Base-by-base conservation (phyloP, 2,329 filamentous ascomycete species). In the Fonsecaea pedrosoi region DNA sequence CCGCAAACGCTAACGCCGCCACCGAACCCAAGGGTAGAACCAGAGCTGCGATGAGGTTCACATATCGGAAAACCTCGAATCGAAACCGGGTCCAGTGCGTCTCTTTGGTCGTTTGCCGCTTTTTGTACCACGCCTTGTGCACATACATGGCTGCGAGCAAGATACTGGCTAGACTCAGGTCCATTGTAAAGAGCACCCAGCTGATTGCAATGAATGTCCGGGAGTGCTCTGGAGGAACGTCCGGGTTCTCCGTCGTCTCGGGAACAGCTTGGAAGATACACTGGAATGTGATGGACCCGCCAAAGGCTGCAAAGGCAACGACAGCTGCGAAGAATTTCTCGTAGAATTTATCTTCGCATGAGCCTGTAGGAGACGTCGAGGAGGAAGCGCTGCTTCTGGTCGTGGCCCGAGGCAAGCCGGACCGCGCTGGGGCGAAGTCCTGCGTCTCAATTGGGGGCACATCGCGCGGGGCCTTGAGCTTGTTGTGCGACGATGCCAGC, bases 131-230 rank as follows among this genome's bases (percentile, higher is more conserved):
- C 18, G 38, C 32, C 32, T 59, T 48, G 56, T n/a, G 42, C 56
- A 48, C 38, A 30, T 48, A 59, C 56, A 59, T 34, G 18, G 56
- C 56, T 1, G 56, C 56, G 5, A 59, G 56, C 37, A 48, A 25
- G 38, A 48, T 48, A 48, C 56, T 59, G 15, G 38, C 45, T 1
- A 50, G 57, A 50, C 57, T 35, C 57, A 60, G 12, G 30, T 50
- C 40, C 40, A 60, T 50, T 8, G 57, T 60, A 30, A 50, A 58
- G 8, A 50, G 38, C 30, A 60, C 15, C n/a, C 57, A 60, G 30
- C 57, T 60, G 40, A 50, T 34, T 4, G 40, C 57, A 34, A 60
- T 50, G 25, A 60, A 60, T 37, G 30, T 50, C 34, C 40, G 30
- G 2, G 56, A 25, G 13, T 42, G 56, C 9, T 48, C 32, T 6